Evolutionary conservation across 345 rosid genomes (phyloP).

Genomic region (Carallia pectinifolia): DNA sequence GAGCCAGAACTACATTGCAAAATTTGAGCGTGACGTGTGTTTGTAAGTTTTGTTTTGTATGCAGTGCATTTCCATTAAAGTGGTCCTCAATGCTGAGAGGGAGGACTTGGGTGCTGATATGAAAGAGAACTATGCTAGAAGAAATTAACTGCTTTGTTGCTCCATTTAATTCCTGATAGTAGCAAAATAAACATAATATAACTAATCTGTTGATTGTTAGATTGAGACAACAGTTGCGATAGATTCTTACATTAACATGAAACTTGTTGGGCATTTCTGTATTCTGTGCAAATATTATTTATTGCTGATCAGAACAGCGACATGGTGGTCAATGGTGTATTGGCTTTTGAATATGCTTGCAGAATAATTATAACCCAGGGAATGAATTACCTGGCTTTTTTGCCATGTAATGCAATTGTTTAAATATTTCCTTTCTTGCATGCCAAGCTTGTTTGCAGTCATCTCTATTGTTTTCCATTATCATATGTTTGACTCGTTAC

Average conservation of each 20-base stretch:
- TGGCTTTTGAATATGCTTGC: too few relatives aligned
- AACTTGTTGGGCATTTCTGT: too few relatives aligned
- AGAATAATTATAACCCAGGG: not conserved
- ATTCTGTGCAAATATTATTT: too few relatives aligned
- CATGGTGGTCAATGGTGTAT: too few relatives aligned
- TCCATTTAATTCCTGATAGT: not conserved
- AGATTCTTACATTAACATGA: not conserved
- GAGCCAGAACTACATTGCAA: too few relatives aligned
- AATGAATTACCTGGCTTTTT: not conserved
- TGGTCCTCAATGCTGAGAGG: not conserved
- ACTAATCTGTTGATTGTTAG: too few relatives aligned
- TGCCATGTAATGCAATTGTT: not conserved
- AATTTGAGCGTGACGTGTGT: too few relatives aligned
- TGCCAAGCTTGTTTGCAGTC: not conserved
- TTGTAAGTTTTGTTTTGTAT: too few relatives aligned
- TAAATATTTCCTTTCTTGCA: not conserved
- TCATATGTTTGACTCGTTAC: not conserved
- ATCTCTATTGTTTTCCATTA: not conserved
- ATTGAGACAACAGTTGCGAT: too few relatives aligned
- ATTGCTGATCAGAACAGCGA: too few relatives aligned
- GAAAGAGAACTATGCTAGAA: not conserved
- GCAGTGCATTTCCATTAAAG: too few relatives aligned
- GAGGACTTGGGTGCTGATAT: not conserved
- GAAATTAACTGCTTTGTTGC: not conserved
- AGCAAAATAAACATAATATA: not conserved